These are phyloP conservation scores for Eucalyptus fibrosa DNA, from an alignment of 345 rosid genomes.

Conservation along the genomic window DNA sequence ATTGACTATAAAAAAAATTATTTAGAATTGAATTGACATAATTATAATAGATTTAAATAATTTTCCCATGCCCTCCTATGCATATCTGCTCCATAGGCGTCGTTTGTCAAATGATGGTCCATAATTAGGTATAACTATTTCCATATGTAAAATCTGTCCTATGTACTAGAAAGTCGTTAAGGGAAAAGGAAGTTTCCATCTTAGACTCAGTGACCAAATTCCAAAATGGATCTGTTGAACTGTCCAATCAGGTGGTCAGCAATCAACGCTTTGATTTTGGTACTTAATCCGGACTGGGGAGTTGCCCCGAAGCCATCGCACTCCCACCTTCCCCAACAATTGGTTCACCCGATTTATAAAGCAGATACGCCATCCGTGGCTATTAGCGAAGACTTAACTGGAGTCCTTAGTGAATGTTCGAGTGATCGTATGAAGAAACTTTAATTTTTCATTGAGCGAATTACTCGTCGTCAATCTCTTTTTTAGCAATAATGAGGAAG, in stretches of 20 bases:
- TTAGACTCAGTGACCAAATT: not conserved
- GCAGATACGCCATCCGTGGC: not conserved
- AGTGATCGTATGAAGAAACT: not conserved
- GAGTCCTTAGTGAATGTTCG: not conserved
- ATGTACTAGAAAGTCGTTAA: not conserved
- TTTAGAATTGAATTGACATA: too few species aligned
- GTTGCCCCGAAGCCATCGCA: not conserved
- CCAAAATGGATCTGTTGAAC: not conserved
- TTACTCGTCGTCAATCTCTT: not conserved
- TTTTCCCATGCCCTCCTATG: not conserved
- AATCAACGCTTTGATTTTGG: not conserved
- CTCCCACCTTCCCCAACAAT: not conserved
- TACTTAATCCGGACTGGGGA: not conserved
- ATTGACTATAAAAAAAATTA: too few species aligned
- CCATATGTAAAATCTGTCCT: not conserved
- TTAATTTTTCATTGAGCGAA: too few species aligned
- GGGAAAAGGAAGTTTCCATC: not conserved
- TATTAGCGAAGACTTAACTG: not conserved
- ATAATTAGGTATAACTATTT: not conserved
- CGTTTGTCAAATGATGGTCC: not conserved
- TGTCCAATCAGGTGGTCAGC: not conserved
- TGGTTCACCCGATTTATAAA: not conserved
- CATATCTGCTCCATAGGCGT: not conserved
- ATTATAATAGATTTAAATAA: too few species aligned
- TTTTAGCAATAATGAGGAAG: not conserved